Evolutionary conservation across 2,329 filamentous ascomycete genomes (phyloP), one percentile per base, ranked within the genome.

Genomic region (Clarireedia sp.): DNA sequence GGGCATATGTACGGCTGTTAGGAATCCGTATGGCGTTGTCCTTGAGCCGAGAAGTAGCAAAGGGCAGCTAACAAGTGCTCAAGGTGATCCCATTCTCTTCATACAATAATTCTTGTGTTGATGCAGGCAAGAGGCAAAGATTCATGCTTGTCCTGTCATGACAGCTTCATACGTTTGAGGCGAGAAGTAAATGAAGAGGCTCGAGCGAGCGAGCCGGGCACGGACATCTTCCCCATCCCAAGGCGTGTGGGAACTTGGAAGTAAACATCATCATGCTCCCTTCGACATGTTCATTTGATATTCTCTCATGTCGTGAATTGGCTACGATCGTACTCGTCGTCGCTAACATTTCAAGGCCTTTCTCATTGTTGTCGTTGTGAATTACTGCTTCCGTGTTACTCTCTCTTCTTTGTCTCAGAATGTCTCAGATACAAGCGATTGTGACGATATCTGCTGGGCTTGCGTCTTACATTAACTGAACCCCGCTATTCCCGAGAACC

Each of bases 391-490:
- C 29, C 29, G 9, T 33, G 29, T 19, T 41, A 6, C 17, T 54
- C 43, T 21, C 38, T 41, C 16, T 53, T 38, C 36, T 40, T 54
- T 33, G 51, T 54, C 23, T 54, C 51, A 36, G 51, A 33, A 54
- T 54, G 44, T 54, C 51, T 54, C 51, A 54, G 43, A 48, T 48
- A n/a, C 43, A 8, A 17, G 26, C 29, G 50, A 46, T 43, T 21
- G 40, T 48, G 43, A 48, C 51, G 36, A 37, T n/a, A 48, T 48
- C 16, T 53, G 50, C 29, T 47, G 26, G 29, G 12, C 29, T 33
- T 19, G 38, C 38, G 17, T 19, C 38, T 41, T 36, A 48, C 29
- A 21, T 48, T 54, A 44, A 48, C 40, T 29, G 36, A 48, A 48
- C 51, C 51, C 51, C 33, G 51, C 43, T 33, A 48, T 54, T 48